These are phyloP conservation scores for Globisporangium spinosum DNA, from an alignment of 352 stramenopile genomes.

Conservation along the genomic window DNA sequence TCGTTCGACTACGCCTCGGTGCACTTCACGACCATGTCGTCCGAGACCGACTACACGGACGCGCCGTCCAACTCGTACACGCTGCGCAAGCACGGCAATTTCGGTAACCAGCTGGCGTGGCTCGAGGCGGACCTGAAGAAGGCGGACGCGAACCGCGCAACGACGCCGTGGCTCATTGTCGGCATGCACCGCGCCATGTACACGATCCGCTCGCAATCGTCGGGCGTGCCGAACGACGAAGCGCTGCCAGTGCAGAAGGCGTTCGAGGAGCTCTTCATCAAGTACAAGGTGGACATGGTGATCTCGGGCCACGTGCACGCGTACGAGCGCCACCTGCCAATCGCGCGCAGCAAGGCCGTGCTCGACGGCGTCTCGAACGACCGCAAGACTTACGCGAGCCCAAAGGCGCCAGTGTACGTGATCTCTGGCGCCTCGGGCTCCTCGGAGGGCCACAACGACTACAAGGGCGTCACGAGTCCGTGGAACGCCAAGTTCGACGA, in stretches of 20 bases:
- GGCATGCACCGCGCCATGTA: constrained; percentile 48
- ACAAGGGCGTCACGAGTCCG: constrained; percentile 16
- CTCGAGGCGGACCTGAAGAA: constrained; percentile 45
- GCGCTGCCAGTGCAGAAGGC: constrained; percentile 38
- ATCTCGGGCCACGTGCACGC: constrained; percentile 82
- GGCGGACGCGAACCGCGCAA: constrained; percentile 38
- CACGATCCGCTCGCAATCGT: constrained; percentile 19
- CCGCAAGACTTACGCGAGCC: constrained; percentile 53
- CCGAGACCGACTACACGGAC: constrained; percentile 61
- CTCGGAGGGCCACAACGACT: constrained; percentile 37
- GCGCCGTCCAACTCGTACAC: constrained; percentile 38
- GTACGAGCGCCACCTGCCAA: constrained; percentile 75
- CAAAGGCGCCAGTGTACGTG: constrained; percentile 61
- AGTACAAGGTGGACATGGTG: constrained; percentile 87
- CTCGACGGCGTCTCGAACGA: constrained; percentile 45
- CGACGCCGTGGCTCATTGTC: constrained; percentile 49
- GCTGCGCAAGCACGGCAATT: constrained; percentile 34
- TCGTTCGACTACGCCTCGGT: constrained; percentile 82
- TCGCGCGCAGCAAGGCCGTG: constrained; percentile 41
- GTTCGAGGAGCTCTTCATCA: constrained; percentile 82
- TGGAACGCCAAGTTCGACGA: constrained; percentile 59
- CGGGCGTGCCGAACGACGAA: constrained; percentile 21
- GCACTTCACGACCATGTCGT: constrained; percentile 83
- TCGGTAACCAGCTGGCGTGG: constrained; percentile 51
- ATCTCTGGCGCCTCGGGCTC: constrained; percentile 60